These are phyloP conservation scores for Pseudopyrenochaeta lycopersici DNA, from an alignment of 2,329 filamentous ascomycete genomes.

Conservation along the genomic window DNA sequence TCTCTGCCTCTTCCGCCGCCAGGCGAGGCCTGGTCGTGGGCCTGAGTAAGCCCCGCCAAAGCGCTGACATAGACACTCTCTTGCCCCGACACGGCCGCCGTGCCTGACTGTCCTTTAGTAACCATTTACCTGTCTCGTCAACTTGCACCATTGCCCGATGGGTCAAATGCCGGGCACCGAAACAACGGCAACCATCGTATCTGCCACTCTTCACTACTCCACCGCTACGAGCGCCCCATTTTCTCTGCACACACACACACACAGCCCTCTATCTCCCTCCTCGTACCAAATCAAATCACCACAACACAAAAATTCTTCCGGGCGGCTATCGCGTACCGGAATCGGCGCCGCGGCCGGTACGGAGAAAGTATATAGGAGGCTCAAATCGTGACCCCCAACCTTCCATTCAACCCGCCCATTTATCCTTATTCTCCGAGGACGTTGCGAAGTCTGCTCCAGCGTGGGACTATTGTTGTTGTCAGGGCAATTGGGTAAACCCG, in stretches of 20 bases:
- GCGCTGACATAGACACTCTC: constrained; percentile 4
- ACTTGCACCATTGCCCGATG: not conserved
- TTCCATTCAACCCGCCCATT: constrained; percentile 21
- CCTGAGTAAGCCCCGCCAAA: constrained; percentile 10
- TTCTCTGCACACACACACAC: no score
- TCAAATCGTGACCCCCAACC: constrained; percentile 18
- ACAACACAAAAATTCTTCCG: constrained; percentile 31
- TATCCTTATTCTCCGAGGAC: constrained; percentile 29
- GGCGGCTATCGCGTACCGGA: constrained; percentile 24
- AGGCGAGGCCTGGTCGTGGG: not conserved
- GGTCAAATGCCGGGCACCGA: constrained; percentile 12
- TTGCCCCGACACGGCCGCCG: not conserved
- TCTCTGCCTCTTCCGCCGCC: not conserved
- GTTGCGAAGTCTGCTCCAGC: constrained; percentile 1
- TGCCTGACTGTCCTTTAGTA: constrained; percentile 17
- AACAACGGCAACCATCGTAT: constrained; percentile 2
- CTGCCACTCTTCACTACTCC: constrained; percentile 6
- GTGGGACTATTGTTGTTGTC: constrained; percentile 12
- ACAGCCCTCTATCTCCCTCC: constrained; percentile 4
- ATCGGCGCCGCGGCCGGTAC: constrained; percentile 38
- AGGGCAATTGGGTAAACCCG: constrained; percentile 14
- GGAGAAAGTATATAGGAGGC: constrained; percentile 24
- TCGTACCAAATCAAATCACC: constrained; percentile 2
- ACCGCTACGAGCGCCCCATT: no score
- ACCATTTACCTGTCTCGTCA: constrained; percentile 10